Evolutionary conservation across 1,139 yeast species (phyloP), one percentile per base, ranked within the genome.

Genomic region (Geotrichum restrictum): DNA sequence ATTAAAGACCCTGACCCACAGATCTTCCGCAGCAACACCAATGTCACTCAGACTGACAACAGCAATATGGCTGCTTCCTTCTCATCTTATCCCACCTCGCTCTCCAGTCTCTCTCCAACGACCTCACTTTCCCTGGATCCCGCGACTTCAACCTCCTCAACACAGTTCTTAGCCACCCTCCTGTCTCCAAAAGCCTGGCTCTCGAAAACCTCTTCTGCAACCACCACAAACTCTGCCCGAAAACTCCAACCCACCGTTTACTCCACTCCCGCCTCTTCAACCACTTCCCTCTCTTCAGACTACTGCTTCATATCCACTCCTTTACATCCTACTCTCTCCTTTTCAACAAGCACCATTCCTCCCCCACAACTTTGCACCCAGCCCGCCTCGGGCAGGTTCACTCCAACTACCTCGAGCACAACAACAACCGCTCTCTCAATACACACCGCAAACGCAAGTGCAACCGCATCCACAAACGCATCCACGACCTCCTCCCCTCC

Each of bases 171-270:
- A 8, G 19, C 45, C 11, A 41, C 41, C 27, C 29, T 49, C 7
- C 32, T 45, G 31, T 49, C 52, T n/a, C 49, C 52, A 3, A 49
- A 44, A 32, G 11, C 40, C 45, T 49, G 52, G 52, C 45, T 38
- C 21, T 16, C 48, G 7, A 24, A 39, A 21, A n/a, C 24, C 38
- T 29, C 37, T 13, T n/a, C 38, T 31, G 6, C 38, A 5, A 36
- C 38, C 18, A 21, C 43, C 18, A 34, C 48, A 3, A 27, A n/a
- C 19, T 38, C 44, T n/a, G 27, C 39, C 19, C 14, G 49, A n/a
- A 16, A 37, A 38, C 41, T 24, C 32, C 49, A 39, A 13, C 40
- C 36, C 6, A 44, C 49, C 33, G 38, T 44, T 18, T 45, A 39
- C 27, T 49, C 49, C 18, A 37, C 47, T 5, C 45, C 52, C 3